Conservation (phyloP, 2,329 filamentous ascomycete genomes). For the Aureobasidium sp. region DNA sequence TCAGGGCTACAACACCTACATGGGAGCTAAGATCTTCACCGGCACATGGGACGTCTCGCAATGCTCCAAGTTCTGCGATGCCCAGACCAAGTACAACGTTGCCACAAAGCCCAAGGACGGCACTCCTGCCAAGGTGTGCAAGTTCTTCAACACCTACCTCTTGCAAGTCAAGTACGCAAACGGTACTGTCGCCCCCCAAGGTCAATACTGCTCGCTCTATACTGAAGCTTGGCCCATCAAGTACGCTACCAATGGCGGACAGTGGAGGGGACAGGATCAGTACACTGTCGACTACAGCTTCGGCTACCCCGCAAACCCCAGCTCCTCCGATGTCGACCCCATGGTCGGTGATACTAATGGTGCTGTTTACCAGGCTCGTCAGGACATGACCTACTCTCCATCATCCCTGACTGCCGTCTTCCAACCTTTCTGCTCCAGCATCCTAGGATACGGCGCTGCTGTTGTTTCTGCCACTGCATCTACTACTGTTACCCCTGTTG, state of each 20-base stretch:
- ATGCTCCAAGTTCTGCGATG: no score
- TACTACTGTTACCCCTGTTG: no score
- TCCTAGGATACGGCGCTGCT: no score
- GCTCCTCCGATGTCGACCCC: background rate
- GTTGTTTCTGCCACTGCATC: no score
- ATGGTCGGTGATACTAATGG: background rate
- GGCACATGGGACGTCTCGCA: constrained; percentile 23
- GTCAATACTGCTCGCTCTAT: constrained; percentile 19
- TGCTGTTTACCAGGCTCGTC: constrained; percentile 15
- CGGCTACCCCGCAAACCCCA: constrained; percentile 5
- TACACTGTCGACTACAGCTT: constrained; percentile 17
- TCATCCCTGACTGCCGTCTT: no score
- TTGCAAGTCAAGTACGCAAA: constrained; percentile 17
- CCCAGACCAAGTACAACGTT: no score
- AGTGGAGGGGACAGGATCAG: constrained; percentile 16
- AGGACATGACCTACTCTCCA: no score
- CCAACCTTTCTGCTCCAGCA: no score
- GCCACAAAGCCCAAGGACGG: no score
- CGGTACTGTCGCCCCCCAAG: constrained; percentile 5
- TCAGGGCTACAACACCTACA: constrained; percentile 22
- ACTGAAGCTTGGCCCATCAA: constrained; percentile 16
- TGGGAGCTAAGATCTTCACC: constrained; percentile 23
- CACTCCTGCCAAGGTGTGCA: constrained; percentile 1
- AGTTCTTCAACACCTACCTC: constrained; percentile 11
- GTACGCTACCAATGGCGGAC: constrained; percentile 21